A percentile compares a stretch with the other conserved stretches of the same genome.
Conservation (phyloP, 2,329 filamentous ascomycete genomes). For the Exophiala calicioides region DNA sequence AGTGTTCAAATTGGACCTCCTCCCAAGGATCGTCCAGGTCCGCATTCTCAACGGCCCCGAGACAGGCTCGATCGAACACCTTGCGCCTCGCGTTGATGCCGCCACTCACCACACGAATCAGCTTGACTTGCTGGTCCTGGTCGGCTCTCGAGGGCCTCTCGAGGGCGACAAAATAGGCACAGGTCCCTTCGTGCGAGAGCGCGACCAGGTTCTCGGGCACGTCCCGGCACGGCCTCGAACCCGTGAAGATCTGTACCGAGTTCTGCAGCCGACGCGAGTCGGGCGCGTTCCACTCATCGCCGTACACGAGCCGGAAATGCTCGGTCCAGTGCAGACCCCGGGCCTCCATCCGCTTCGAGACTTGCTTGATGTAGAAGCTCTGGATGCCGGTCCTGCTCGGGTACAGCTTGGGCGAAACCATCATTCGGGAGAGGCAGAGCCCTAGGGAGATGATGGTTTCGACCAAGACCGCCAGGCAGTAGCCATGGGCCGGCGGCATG, state of each 20-base stretch:
- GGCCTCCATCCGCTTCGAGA: slow-evolving; percentile 25
- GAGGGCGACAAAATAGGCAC: slow-evolving; percentile 27
- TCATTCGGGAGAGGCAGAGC: slow-evolving; percentile 28
- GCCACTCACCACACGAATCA: slow-evolving; percentile 24
- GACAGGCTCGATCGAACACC: slow-evolving; percentile 21
- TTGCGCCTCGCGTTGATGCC: slow-evolving; percentile 25
- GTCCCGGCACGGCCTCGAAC: slow-evolving; percentile 23
- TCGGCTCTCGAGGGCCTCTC: slow-evolving; percentile 15
- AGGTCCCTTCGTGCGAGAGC: slow-evolving; percentile 28
- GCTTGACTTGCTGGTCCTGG: slow-evolving; percentile 17
- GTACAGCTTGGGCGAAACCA: slow-evolving; percentile 23
- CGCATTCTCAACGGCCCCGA: slow-evolving; percentile 13
- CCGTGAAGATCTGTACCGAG: slow-evolving; percentile 27
- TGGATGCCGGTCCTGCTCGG: slow-evolving; percentile 27
- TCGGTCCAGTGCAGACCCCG: slow-evolving; percentile 21
- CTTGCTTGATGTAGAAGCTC: slow-evolving; percentile 27
- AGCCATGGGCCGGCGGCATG: slow-evolving; percentile 23
- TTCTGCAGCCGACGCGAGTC: slow-evolving; percentile 26
- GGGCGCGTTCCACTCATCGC: slow-evolving; percentile 30
- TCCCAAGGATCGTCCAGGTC: slow-evolving; percentile 25
- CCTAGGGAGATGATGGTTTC: slow-evolving; percentile 30
- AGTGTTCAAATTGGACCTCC: slow-evolving; percentile 16
- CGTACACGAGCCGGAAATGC: slow-evolving; percentile 28
- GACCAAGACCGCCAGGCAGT: slow-evolving; percentile 27
- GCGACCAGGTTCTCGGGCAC: slow-evolving; percentile 28